Evolutionary conservation across 1,284 basidiomycete genomes (phyloP), one percentile per base, ranked within the genome.

Genomic region (Hortiboletus rubellus): DNA sequence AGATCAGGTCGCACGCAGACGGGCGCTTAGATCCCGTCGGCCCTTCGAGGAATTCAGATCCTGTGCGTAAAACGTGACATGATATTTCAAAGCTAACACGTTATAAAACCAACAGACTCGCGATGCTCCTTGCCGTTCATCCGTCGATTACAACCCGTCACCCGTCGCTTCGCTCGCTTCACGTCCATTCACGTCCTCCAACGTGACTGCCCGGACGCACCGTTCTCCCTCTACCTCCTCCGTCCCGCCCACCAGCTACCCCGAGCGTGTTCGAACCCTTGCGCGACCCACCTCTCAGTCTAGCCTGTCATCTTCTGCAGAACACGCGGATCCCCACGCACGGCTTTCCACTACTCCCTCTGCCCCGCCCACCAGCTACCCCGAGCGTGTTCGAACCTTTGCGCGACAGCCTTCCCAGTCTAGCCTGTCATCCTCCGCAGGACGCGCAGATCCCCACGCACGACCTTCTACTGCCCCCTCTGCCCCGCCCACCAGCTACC

Each of bases 321-420:
- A 8, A 12, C 27, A 24, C 22, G 2, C 42, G 11, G 50, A 55
- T 2, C 27, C 47, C 9, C 24, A 40, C 44, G 4, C 49, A 24
- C 54, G 11, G 9, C 11, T 55, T 18, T 3, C 60, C 34, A 51
- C 56, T 1, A 31, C 44, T 0, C 34, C 64, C 0, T 46, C 63
- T 17, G 54, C 34, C 3, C 64, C 65, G 0, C 67, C 67, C 5
- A 60, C 67, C 41, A 68, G 67, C 49, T 71, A 61, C 52, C 3
- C 64, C 22, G 56, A 65, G 1, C 61, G 48, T n/a, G 43, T 31
- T 4, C 61, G 56, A 3, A 33, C 57, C 2, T 58, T 55, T 3
- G 50, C 46, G 0, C 61, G 57, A 7, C 61, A 61, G 3, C 8
- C 56, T 3, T 66, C 65, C 2, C 41, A 49, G 7, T 55, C 62